Base-by-base conservation (phyloP, 176 grass and related monocot genomes). In the Ensete glaucum region DNA sequence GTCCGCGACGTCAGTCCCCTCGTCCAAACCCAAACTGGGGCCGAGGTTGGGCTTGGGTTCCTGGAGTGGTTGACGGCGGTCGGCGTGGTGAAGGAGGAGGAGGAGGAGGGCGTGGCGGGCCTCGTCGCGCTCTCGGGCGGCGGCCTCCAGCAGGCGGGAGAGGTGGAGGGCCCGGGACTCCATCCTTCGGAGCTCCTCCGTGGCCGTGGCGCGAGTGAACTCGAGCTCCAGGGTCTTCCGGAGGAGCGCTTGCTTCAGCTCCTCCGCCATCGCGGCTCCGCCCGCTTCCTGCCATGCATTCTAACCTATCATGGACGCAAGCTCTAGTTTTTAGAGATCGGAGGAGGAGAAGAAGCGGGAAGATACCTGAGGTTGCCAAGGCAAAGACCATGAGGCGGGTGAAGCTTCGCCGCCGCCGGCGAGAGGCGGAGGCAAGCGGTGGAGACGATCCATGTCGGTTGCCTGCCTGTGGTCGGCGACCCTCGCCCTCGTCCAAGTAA, bases 61-160 rank as follows among this genome's bases (percentile, higher is more conserved):
- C 4, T 43, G 34, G 34, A 43, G 34, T 19, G 11, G 34, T 3
- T n/a, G 56, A 1, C 10, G 49, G 48, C 25, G 20, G 29, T 26
- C 50, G 6, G 12, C 43, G 23, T 81, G 86, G 52, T 66, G 69
- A 12, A 81, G 83, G 69, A 89, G 86, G 29, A 99, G 90, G 2
- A 99, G 82, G 2, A 99, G 82, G 70, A 99, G 90, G 64, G 90
- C 84, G 69, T 85, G 87, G 17, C 88, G 86, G 75, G 93, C 84
- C 82, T 99, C 86, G 84, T 99, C 95, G 17, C 95, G 88, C 85
- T 99, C 95, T 8, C 84, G 84, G 52, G 84, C 80, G 13, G 86
- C 82, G n/a, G 78, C 77, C 14, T 89, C 80, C 55, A 89, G 88
- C 48, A 98, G 84, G 71, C 82, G 75, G 1, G 86, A 76, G 19